Percentiles rank a stretch among this genome's conserved stretches.
These are phyloP conservation scores for Hammondia hammondi DNA, from an alignment of 169 alveolate genomes.

Conservation along the genomic window DNA sequence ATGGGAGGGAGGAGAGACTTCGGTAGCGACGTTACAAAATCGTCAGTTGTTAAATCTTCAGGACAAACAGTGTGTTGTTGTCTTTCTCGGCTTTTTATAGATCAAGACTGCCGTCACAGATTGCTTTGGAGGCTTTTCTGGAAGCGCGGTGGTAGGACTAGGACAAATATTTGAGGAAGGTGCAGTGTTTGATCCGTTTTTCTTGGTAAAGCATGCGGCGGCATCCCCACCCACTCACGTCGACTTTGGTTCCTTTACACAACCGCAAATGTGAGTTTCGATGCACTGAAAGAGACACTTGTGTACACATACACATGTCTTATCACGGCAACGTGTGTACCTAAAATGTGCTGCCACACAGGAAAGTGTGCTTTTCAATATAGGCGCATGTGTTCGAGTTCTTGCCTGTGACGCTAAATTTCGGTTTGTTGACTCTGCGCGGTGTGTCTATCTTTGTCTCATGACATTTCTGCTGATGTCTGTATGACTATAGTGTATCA, in stretches of 20 bases:
- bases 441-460: too few species aligned
- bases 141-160: neutral
- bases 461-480: too few species aligned
- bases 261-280: neutral
- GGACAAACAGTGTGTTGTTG: neutral
- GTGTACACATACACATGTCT: neutral
- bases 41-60: neutral
- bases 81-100: neutral
- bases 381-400: neutral
- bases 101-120: conserved; percentile 1
- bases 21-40: too few species aligned
- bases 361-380: too few species aligned
- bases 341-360: too few species aligned
- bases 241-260: neutral
- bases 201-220: neutral
- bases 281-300: neutral
- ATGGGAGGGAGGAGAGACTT: too few species aligned
- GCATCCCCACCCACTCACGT: neutral
- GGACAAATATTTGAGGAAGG: neutral
- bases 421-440: too few species aligned
- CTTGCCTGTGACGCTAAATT: too few species aligned
- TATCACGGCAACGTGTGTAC: neutral
- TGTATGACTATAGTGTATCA: too few species aligned
- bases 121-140: conserved; percentile 18
- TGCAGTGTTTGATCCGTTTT: neutral